phyloP scores from a whole-genome alignment of 805 yeast species.

The Saturnispora serradocipensis region DNA sequence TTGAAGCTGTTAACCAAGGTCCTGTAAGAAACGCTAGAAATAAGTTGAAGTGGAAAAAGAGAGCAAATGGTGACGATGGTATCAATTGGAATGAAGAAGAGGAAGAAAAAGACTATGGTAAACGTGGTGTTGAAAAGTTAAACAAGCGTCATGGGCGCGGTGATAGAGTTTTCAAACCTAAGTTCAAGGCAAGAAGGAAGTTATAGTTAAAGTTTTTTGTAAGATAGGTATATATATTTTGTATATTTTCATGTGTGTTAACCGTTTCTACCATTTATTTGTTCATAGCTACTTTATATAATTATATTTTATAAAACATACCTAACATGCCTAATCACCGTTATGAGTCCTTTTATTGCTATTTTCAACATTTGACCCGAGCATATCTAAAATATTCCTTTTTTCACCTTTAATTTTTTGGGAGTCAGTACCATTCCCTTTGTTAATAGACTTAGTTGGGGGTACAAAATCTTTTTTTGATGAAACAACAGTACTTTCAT shows the following conservation, averaged over 20 bases:
- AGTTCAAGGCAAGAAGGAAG: conserved; percentile 53
- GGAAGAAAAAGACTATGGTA: conserved; percentile 8
- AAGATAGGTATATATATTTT: neutral
- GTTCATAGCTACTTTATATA: neutral
- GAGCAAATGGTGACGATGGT: conserved; percentile 39
- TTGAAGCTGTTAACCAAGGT: conserved; percentile 87
- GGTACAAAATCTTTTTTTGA: neutral
- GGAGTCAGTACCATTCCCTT: neutral
- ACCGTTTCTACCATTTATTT: neutral
- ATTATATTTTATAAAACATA: neutral
- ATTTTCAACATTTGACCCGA: neutral
- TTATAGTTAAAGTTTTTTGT: conserved; percentile 27
- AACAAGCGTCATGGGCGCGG: conserved; percentile 14
- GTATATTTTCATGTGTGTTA: neutral
- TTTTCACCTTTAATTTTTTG: neutral
- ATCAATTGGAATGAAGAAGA: conserved; percentile 36
- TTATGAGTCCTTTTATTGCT: neutral
- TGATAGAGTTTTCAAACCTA: conserved; percentile 31
- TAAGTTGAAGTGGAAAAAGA: conserved; percentile 68
- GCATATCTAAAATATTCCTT: conserved; percentile 6
- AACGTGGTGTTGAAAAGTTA: conserved; percentile 7
- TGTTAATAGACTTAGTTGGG: neutral
- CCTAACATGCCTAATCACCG: neutral
- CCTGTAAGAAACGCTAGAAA: conserved; percentile 92
- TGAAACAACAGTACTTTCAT: neutral